Evolutionary conservation across 352 stramenopile species (phyloP), one percentile per base, ranked within the genome.

Genomic region (Plasmopara viticola): DNA sequence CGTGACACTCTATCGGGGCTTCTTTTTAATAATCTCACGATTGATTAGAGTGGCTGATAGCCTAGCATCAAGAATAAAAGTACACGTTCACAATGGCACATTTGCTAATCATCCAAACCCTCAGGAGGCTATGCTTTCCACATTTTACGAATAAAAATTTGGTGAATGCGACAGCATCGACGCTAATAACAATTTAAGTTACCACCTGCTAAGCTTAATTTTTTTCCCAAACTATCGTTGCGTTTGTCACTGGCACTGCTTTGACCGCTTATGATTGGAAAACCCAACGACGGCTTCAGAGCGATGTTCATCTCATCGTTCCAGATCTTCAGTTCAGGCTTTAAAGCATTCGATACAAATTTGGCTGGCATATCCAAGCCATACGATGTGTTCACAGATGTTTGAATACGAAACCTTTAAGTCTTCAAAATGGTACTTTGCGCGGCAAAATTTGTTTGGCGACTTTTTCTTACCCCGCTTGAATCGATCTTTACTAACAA

Each of bases 381-480:
- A 25, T 25, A 25, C 20, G 20, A 25, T 25, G 20, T 25, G 20
- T 25, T 25, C 3, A 25, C 20, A 25, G 20, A 1, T 25, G 20
- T 25, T 3, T 25, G 3, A 25, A 25, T 25, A 25, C 20, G 20
- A 25, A 25, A 25, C 20, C 3, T 25, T 25, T 3, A 3, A 25
- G 20, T 25, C 20, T 41, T 43, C 10, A 41, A 1, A 14, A 51
- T 20, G 49, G 43, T 37, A 35, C 47, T 25, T 37, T 20, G 47
- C 15, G 35, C 48, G 5, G 35, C 34, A 7, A 13, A 43, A 25
- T 25, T n/a, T 3, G 3, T 3, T 25, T 25, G 20, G 43, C 25
- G n/a, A 15, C 1, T 30, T 13, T 58, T 35, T 33, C 37, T 47
- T 2, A 20, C 17, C 5, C 33, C 18, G 2, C 3, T 58, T 41